These are phyloP conservation scores for Fusarium avenaceum DNA, from an alignment of 2,329 filamentous ascomycete genomes.

Conservation along the genomic window DNA sequence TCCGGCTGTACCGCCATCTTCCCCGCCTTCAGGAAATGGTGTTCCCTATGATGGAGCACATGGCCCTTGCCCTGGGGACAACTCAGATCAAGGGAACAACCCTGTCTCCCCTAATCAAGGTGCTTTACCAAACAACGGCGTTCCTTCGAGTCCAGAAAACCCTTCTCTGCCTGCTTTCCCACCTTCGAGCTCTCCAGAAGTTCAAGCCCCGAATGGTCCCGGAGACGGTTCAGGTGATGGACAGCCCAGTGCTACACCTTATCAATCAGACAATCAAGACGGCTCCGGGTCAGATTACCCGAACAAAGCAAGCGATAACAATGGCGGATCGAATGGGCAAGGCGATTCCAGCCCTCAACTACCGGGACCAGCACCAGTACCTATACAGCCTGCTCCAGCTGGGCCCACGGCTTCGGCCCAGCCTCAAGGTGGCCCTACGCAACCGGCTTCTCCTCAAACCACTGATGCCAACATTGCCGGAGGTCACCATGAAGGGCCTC, in stretches of 20 bases:
- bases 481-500: conserved; percentile 9
- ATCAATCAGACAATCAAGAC: conserved; percentile 1
- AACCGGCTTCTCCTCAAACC: conserved; percentile 3
- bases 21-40: neutral
- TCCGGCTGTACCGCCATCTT: neutral
- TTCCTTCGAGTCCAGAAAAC: neutral
- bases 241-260: neutral
- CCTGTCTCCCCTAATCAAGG: neutral
- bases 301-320: neutral
- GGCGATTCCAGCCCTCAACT: neutral
- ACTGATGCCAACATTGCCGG: neutral
- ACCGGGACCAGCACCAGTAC: conserved; percentile 3
- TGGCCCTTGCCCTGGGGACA: conserved; percentile 1
- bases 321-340: neutral
- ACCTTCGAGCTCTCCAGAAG: neutral
- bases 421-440: conserved; percentile 2
- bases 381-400: conserved; percentile 1
- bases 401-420: neutral
- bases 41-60: conserved; percentile 5
- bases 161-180: conserved; percentile 1
- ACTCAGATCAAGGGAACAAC: neutral
- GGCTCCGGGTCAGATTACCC: neutral
- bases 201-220: neutral
- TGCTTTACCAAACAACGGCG: neutral
- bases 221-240: neutral